Conservation (phyloP, 495 filamentous ascomycete species). For the Penicilliopsis zonata region DNA sequence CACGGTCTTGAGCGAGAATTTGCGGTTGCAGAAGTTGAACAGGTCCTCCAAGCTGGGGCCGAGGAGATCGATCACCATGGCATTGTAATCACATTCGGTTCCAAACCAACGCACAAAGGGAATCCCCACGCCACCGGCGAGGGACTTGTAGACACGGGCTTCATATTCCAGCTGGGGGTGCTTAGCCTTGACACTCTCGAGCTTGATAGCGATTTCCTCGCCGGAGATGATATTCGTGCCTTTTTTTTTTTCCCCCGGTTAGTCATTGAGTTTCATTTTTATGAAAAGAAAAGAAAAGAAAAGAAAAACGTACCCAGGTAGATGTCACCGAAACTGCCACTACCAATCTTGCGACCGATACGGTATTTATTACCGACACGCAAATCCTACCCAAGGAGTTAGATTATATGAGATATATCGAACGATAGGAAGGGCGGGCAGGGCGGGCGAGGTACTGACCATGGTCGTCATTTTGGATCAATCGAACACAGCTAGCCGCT, state of each 20-base stretch:
- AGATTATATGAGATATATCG: no score
- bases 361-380: conserved; percentile 99
- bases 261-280: neutral
- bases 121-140: conserved; percentile 96
- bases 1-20: conserved; percentile 99
- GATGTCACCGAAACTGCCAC: conserved; percentile 97
- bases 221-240: conserved; percentile 99
- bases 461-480: conserved; percentile 37
- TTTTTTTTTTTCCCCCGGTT: conserved; percentile 12
- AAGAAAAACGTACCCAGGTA: conserved; percentile 82
- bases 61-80: conserved; percentile 98
- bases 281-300: no score
- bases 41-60: conserved; percentile 96
- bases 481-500: conserved; percentile 27
- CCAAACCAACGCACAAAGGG: conserved; percentile 99
- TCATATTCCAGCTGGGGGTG: conserved; percentile 99
- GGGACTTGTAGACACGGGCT: conserved; percentile 98
- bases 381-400: conserved; percentile 58
- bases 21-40: conserved; percentile 99
- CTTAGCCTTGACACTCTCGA: conserved; percentile 99
- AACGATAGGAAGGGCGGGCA: neutral
- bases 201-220: conserved; percentile 99
- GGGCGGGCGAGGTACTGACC: no score
- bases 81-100: conserved; percentile 99
- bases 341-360: conserved; percentile 98